A percentile compares a stretch with the other conserved stretches of the same genome.
Evolutionary conservation across 2,329 filamentous ascomycete genomes (phyloP).

Genomic region (Clarireedia hainanense): DNA sequence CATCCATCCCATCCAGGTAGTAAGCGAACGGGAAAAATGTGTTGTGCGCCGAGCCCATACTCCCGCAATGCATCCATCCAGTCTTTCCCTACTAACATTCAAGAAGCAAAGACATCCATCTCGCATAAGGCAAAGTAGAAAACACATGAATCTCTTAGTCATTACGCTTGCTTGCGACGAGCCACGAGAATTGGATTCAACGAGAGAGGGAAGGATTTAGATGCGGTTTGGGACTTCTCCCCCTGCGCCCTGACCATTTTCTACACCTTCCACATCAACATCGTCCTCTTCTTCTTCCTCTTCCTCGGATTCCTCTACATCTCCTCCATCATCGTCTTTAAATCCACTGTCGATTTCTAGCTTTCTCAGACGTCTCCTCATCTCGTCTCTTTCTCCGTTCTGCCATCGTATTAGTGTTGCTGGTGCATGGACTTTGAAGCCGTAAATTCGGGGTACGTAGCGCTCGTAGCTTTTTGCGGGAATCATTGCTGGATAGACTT

Average conservation of each 20-base stretch:
- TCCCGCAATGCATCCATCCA: slow-evolving; percentile 15
- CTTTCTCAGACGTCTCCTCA: slow-evolving; percentile 66
- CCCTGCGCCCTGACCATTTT: neutral
- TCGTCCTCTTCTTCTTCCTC: slow-evolving; percentile 38
- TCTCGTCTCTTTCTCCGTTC: slow-evolving; percentile 68
- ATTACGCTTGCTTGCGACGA: neutral
- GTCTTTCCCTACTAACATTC: slow-evolving; percentile 6
- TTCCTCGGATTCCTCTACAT: slow-evolving; percentile 47
- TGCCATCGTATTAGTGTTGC: slow-evolving; percentile 91
- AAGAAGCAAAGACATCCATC: slow-evolving; percentile 9
- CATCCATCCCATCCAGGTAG: neutral
- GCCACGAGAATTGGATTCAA: neutral
- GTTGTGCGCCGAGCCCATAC: slow-evolving; percentile 9
- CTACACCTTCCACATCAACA: slow-evolving; percentile 1
- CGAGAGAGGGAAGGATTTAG: neutral
- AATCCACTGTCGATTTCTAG: slow-evolving; percentile 74
- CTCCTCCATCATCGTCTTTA: slow-evolving; percentile 56
- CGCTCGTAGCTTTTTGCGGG: slow-evolving; percentile 78
- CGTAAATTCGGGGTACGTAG: slow-evolving; percentile 86
- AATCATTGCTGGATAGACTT: slow-evolving; percentile 87
- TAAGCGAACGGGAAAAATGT: slow-evolving; percentile 3
- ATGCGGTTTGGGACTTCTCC: neutral
- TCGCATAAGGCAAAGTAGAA: slow-evolving; percentile 2
- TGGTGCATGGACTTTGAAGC: slow-evolving; percentile 88
- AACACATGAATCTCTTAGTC: neutral